Base-by-base conservation (phyloP, 768 basidiomycete species). In the Phlebiopsis flavidoalba region DNA sequence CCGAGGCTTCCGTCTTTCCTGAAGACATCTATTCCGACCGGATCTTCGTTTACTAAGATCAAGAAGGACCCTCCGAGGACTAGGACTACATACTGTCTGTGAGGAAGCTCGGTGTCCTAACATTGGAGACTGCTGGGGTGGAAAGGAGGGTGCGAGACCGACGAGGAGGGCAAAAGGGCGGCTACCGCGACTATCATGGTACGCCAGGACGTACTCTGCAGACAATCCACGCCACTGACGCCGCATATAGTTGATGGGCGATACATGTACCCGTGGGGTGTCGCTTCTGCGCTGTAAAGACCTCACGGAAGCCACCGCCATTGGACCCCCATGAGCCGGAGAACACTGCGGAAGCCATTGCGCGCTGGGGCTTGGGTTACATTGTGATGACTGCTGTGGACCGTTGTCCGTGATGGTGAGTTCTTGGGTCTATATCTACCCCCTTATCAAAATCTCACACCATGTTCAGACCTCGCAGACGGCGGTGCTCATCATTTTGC, bases 111-210 rank as follows among this genome's bases (percentile, higher is more conserved):
- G 95, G 63, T 99, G 97, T 78, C 97, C 97, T 0, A 99, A 99
- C 69, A 98, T 99, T 59, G 97, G 96, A n/a, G 96, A 98, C 69
- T 99, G 97, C 69, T 99, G 97, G 97, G 94, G 97, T 46, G 95
- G 95, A 8, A 87, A 86, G 67, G 78, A 83, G 35, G 83, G 79
- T 52, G 78, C 73, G 46, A n/a, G n/a, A 84, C 82, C 7, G 85
- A 87, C 56, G 83, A 82, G 60, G 89, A 91, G 58, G 88, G 85
- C 33, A 86, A 88, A 65, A 86, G 85, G 60, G 83, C 84, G 53
- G 97, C 97, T 22, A 99, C 97, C 7, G 97, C 97, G 11, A 99
- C 97, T 2, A 99, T 99, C 72, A 98, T 99, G 97, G 95, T 93
- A 64, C 61, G 80, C 58, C 3, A 51, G 40, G 31, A 46, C 36